Evolutionary conservation across 2,329 filamentous ascomycete genomes (phyloP), one percentile per base, ranked within the genome.

Genomic region (Penicillium sp.): DNA sequence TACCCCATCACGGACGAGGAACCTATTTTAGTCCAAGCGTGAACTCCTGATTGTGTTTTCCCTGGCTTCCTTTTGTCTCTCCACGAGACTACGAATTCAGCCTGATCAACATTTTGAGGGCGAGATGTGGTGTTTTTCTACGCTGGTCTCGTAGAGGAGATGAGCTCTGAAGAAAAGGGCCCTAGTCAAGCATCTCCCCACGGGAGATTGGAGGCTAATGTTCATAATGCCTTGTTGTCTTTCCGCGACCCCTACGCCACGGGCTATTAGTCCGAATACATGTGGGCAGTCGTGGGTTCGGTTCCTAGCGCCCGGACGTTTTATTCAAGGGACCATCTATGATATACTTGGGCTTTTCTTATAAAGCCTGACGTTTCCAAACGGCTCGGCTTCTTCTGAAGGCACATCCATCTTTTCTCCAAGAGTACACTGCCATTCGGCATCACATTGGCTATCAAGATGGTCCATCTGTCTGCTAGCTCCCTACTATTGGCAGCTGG

Each of bases 401-500:
- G 31, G 33, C 46, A 33, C 5, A 47, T 14, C 41, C n/a, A 31
- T 31, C 14, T 47, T n/a, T 3, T 2, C 4, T 1, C 13, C 2
- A 35, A 3, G 27, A 13, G 22, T 14, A 6, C 11, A 31, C 13
- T 50, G 7, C 11, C 22, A 3, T 3, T 52, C 16, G 11, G 24
- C 24, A 41, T 41, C 18, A 40, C 14, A 41, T 27, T 7, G 19
- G 24, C 49, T 7, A 40, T 54, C 58, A 57, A 52, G 22, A 70
- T 70, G 67, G 53, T 70, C 54, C 58, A 60, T 31, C 54, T 64
- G n/a, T 56, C 58, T 40, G 43, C 60, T 40, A 44, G 64, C 39
- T 56, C 60, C 10, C 55, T 68, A 54, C 65, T 61, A n/a, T 52
- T 70, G 46, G 64, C 59, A 18, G 63, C 64, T n/a, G 55, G 60